phyloP scores from a whole-genome alignment of 495 filamentous ascomycete species.

The Lichina pygmaea region DNA sequence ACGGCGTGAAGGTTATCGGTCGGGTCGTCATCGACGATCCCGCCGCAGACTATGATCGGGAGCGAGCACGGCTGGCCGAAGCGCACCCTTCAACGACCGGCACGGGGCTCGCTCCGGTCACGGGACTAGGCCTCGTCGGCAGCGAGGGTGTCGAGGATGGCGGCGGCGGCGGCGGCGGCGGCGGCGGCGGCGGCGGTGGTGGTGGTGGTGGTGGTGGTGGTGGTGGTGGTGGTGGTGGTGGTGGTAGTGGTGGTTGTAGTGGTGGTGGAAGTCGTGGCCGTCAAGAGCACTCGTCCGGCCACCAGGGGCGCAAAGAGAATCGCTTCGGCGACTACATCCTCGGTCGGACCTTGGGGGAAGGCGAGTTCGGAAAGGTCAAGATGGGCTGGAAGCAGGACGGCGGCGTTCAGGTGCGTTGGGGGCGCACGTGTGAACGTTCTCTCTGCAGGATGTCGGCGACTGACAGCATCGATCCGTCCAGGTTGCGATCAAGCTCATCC shows the following conservation, averaged over 20 bases:
- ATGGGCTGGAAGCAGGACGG: constrained; percentile 97
- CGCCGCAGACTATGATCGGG: constrained; percentile 48
- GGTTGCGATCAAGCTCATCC: constrained; percentile 96
- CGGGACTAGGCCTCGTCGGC: constrained; percentile 26
- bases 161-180: constrained; percentile 15
- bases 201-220: neutral
- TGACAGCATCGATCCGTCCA: constrained; percentile 13
- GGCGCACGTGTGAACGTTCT: neutral
- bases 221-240: constrained; percentile 16
- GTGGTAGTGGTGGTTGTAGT: too few relatives aligned
- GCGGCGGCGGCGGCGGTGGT: neutral
- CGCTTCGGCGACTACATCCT: constrained; percentile 88
- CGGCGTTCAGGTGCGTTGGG: constrained; percentile 36
- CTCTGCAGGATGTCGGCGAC: neutral
- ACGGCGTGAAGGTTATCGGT: constrained; percentile 27
- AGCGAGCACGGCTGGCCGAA: constrained; percentile 41
- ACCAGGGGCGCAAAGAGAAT: constrained; percentile 37
- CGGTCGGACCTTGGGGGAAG: constrained; percentile 90
- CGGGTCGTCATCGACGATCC: constrained; percentile 57
- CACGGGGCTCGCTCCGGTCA: constrained; percentile 21
- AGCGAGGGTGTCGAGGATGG: constrained; percentile 33
- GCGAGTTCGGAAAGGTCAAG: constrained; percentile 97
- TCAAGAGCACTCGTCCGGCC: constrained; percentile 42
- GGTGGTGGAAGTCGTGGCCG: constrained; percentile 6
- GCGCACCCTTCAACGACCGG: constrained; percentile 23